Base-by-base conservation (phyloP, 2,329 filamentous ascomycete species). In the Hypoxylon sp. region DNA sequence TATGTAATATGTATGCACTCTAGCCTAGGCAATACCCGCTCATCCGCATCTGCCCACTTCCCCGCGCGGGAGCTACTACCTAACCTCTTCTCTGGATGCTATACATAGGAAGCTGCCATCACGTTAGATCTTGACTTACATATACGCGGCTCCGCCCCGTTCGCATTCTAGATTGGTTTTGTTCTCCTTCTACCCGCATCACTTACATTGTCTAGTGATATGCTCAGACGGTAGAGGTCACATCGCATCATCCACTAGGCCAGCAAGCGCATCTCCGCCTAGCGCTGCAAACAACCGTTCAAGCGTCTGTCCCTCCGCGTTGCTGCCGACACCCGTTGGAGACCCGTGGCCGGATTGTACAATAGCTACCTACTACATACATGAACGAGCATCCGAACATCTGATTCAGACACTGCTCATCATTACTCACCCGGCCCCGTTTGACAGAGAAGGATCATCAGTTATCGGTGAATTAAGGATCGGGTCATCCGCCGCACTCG, bases 241-340 rank as follows among this genome's bases (percentile, higher is more conserved):
- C 40, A 56, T 60, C 27, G n/a, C 22, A 48, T 33, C 33, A 48
- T 35, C 27, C 25, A 37, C 22, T 46, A 33, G 25, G 0, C 46
- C 44, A 33, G 33, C 40, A 37, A 37, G 22, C 40, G 40, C 25
- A 27, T 40, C 14, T 59, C 17, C 3, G 40, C 30, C 44, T 51
- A 54, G 30, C 44, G 40, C 48, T 64, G 37, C 63, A 56, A 66
- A 54, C 56, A 61, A 30, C 64, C 44, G 58, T 35, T 17, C 56
- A 48, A 61, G 48, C 49, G 57, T 17, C 31, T 50, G 53, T 51
- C 50, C 46, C 64, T 61, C 59, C 51, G 51, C 53, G 49, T 54
- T 54, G 48, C 70, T 71, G 68, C 59, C 65, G 68, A 37, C 48
- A 66, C 53, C 70, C 70, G 68, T 66, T 70, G 60, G 68, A 66